Evolutionary conservation across 768 basidiomycete genomes (phyloP).

Genomic region (Termitomyces sp.): DNA sequence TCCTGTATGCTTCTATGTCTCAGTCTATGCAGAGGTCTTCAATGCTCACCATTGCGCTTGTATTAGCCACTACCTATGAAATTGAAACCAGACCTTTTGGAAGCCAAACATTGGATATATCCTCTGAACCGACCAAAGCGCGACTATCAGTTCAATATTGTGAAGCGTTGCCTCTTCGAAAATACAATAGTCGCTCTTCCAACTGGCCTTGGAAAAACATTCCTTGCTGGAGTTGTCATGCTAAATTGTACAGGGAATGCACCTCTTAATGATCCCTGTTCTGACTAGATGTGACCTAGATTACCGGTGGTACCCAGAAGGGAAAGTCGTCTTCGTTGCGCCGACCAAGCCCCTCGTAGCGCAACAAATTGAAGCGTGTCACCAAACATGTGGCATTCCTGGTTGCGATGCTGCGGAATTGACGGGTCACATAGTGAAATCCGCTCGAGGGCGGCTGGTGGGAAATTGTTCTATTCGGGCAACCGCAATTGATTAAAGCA

Average conservation of each 20-base stretch:
- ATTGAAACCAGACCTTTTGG: slow-evolving; percentile 68
- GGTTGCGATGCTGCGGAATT: slow-evolving; percentile 80
- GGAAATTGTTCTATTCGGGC: slow-evolving; percentile 17
- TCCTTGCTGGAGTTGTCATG: slow-evolving; percentile 97
- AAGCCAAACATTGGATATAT: slow-evolving; percentile 84
- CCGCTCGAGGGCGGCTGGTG: slow-evolving; percentile 56
- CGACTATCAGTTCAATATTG: slow-evolving; percentile 94
- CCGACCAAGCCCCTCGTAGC: slow-evolving; percentile 95
- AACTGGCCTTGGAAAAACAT: slow-evolving; percentile 96
- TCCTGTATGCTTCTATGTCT: slow-evolving; percentile 29
- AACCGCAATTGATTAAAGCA: not conserved
- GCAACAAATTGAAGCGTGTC: slow-evolving; percentile 93
- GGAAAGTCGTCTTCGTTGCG: slow-evolving; percentile 91
- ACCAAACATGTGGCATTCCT: slow-evolving; percentile 89
- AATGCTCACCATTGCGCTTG: not conserved
- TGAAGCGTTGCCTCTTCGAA: slow-evolving; percentile 77
- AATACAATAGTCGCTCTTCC: slow-evolving; percentile 94
- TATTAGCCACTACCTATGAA: slow-evolving; percentile 72
- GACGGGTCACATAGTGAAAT: slow-evolving; percentile 65
- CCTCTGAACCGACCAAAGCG: slow-evolving; percentile 85
- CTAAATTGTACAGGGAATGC: slow-evolving; percentile 61
- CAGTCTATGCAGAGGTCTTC: not conserved
- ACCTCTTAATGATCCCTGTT: not conserved
- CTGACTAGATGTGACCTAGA: slow-evolving; percentile 32
- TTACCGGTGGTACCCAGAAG: slow-evolving; percentile 90